Conservation (phyloP, 1,139 yeast genomes). For the Pichia sp. region DNA sequence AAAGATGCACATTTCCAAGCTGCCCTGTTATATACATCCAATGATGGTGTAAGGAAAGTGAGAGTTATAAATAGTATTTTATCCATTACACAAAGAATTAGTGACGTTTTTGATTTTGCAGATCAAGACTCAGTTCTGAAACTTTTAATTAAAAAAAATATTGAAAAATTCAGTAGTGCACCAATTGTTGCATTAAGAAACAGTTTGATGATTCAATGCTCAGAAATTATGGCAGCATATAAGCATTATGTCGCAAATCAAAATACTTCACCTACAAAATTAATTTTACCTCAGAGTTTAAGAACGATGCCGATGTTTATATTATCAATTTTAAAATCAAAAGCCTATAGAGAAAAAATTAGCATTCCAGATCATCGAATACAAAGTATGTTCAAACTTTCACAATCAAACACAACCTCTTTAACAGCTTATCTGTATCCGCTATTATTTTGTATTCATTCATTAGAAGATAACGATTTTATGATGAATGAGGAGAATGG, state of each 20-base stretch:
- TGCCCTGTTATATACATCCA: constrained; percentile 77
- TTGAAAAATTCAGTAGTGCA: constrained; percentile 52
- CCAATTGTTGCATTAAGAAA: constrained; percentile 51
- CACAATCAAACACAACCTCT: constrained; percentile 50
- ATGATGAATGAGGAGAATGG: constrained; percentile 32
- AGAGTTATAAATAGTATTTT: constrained; percentile 78
- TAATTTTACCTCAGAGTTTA: constrained; percentile 77
- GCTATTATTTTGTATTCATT: constrained; percentile 67
- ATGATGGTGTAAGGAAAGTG: constrained; percentile 69
- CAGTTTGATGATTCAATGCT: constrained; percentile 55
- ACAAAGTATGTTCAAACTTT: constrained; percentile 47
- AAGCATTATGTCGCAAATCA: constrained; percentile 49
- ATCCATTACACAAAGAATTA: constrained; percentile 68
- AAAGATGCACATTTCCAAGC: constrained; percentile 88
- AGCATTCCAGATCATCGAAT: constrained; percentile 55
- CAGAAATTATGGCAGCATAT: constrained; percentile 72
- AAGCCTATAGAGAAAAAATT: constrained; percentile 46
- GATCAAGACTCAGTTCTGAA: constrained; percentile 76
- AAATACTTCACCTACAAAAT: constrained; percentile 49
- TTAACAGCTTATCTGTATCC: constrained; percentile 73
- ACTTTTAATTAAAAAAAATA: constrained; percentile 65
- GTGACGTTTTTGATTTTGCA: constrained; percentile 72
- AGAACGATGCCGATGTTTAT: constrained; percentile 64
- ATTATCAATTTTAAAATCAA: constrained; percentile 62
- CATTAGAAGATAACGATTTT: constrained; percentile 51